Percentiles rank a stretch among this genome's conserved stretches.
Conservation (phyloP, 192 early-diverging fungal species). For the Entophlyctis helioformis region DNA sequence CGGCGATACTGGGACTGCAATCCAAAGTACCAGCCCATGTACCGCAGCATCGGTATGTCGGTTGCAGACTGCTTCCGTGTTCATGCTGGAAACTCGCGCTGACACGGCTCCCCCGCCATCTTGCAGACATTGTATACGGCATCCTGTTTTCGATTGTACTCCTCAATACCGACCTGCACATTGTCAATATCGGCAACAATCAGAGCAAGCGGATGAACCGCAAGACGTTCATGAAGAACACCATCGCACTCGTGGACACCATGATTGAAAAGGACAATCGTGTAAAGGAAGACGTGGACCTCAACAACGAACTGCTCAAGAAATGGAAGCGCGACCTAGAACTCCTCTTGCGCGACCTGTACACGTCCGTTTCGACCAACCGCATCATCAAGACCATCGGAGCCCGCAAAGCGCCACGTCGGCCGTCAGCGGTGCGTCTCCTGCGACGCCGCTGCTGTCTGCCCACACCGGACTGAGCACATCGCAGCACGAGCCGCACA, state of each 20-base stretch:
- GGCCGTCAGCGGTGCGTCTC: too few relatives aligned
- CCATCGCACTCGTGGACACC: conserved; percentile 10
- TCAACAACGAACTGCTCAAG: conserved; percentile 5
- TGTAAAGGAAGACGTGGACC: neutral
- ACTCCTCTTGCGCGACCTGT: conserved; percentile 34
- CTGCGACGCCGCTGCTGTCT: too few relatives aligned
- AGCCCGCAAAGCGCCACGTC: too few relatives aligned
- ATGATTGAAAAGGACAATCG: conserved; percentile 11
- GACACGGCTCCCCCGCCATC: conserved; percentile 5
- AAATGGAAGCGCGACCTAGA: conserved; percentile 47
- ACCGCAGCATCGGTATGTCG: conserved; percentile 18
- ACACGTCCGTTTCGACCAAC: conserved; percentile 42
- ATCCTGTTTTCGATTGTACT: conserved; percentile 76
- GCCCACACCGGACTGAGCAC: too few relatives aligned
- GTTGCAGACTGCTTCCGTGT: conserved; percentile 11
- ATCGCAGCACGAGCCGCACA: too few relatives aligned
- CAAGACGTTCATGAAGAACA: conserved; percentile 31
- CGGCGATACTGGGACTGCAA: conserved; percentile 77
- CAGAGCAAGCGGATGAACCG: conserved; percentile 61
- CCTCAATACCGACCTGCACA: conserved; percentile 87
- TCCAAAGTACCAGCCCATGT: conserved; percentile 23
- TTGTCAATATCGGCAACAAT: conserved; percentile 48
- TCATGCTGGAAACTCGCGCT: neutral
- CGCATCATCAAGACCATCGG: conserved; percentile 42
- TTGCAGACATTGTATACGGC: conserved; percentile 71